Evolutionary conservation across 306 rosid species (phyloP).

Genomic region (Benincasa hispida): DNA sequence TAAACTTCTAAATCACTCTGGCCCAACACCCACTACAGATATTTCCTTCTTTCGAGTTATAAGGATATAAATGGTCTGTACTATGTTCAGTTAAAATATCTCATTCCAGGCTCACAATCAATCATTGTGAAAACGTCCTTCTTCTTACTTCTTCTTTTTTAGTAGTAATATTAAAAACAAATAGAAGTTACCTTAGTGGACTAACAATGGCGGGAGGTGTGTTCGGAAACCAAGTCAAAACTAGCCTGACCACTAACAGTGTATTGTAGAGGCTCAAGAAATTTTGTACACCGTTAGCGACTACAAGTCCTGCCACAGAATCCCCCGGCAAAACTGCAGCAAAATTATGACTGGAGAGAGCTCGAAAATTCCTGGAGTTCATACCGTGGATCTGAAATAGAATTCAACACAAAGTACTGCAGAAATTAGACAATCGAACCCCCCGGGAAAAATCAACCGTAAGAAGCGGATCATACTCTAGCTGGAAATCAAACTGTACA

Average conservation of each 20-base stretch:
- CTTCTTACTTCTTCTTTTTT: background rate
- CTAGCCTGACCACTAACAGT: constrained; percentile 71
- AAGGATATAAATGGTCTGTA: background rate
- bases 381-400: constrained; percentile 45
- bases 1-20: background rate
- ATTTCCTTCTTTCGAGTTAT: background rate
- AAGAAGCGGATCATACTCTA: background rate
- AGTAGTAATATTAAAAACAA: background rate
- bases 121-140: background rate
- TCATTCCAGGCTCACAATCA: background rate
- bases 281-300: constrained; percentile 63
- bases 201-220: constrained; percentile 74
- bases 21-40: background rate
- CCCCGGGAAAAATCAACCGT: background rate
- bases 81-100: background rate
- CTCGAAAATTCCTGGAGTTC: constrained; percentile 18
- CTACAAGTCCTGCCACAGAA: constrained; percentile 77
- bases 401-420: background rate
- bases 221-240: constrained; percentile 92
- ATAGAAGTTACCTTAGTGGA: constrained; percentile 59
- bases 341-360: constrained; percentile 38
- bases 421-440: background rate
- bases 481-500: background rate
- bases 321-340: constrained; percentile 91
- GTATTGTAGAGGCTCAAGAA: constrained; percentile 88